Conservation (phyloP, 2,329 filamentous ascomycete species). For the Leptodontidium sp. region DNA sequence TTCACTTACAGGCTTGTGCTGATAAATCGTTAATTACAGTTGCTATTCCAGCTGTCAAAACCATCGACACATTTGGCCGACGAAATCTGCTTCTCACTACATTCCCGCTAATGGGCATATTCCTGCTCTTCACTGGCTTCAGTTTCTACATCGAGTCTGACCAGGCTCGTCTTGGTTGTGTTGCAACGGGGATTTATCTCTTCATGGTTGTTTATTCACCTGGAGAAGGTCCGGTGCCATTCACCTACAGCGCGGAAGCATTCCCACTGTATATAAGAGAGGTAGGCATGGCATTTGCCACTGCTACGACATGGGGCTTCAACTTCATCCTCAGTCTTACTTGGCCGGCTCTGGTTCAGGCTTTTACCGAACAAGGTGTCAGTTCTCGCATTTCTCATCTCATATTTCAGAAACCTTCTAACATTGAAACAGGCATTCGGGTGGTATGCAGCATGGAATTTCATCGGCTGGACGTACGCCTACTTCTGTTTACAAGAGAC, state of each 20-base stretch:
- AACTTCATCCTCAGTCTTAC: constrained; percentile 48
- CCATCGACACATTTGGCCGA: constrained; percentile 73
- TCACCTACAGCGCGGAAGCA: constrained; percentile 72
- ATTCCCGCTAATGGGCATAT: constrained; percentile 65
- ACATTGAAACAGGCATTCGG: constrained; percentile 52
- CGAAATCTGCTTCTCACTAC: constrained; percentile 69
- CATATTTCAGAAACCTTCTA: neutral
- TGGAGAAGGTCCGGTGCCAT: constrained; percentile 66
- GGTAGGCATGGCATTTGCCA: constrained; percentile 67
- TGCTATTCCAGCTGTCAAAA: constrained; percentile 68
- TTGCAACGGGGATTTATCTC: constrained; percentile 46
- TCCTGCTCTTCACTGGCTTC: constrained; percentile 51
- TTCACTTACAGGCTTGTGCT: neutral
- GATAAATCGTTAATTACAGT: constrained; percentile 41
- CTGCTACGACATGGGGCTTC: constrained; percentile 60
- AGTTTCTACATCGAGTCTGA: constrained; percentile 60
- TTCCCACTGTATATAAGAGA: constrained; percentile 65
- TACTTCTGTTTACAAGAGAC: constrained; percentile 41
- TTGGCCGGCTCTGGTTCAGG: constrained; percentile 44
- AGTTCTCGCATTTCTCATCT: neutral
- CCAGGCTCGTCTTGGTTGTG: constrained; percentile 46
- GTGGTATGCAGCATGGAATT: constrained; percentile 61
- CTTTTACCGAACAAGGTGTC: constrained; percentile 39
- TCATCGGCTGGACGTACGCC: constrained; percentile 48
- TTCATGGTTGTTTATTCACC: constrained; percentile 58